Evolutionary conservation across 441 rosid species (phyloP).

Genomic region (Gossypium davidsonii): DNA sequence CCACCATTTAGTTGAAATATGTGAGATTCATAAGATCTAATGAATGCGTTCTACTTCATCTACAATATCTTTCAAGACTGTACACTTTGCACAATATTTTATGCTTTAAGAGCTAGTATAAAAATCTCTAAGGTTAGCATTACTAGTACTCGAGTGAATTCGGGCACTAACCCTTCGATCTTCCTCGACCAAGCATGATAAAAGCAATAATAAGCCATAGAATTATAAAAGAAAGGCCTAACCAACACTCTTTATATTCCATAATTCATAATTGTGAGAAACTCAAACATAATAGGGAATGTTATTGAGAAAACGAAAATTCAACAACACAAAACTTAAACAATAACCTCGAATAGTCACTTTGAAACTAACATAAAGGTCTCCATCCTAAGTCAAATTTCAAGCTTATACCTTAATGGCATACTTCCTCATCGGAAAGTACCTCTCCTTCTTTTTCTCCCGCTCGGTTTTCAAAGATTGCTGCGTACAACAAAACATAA

Average conservation of each 20-base stretch:
- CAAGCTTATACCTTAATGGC: conserved; percentile 32
- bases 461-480: conserved; percentile 33
- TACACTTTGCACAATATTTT: not conserved
- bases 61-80: not conserved
- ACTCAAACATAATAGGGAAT: not conserved
- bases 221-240: not conserved
- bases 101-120: not conserved
- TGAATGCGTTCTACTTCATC: not conserved
- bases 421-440: conserved; percentile 36
- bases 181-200: not conserved
- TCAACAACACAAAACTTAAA: not conserved
- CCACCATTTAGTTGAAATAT: too few species aligned
- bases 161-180: not conserved
- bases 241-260: not conserved
- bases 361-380: not conserved
- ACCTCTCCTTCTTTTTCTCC: conserved; percentile 43
- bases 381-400: not conserved
- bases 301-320: not conserved
- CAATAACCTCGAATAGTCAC: not conserved
- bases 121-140: too few species aligned
- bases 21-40: not conserved
- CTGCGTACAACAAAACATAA: conserved; percentile 12
- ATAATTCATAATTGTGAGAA: not conserved
- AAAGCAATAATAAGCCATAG: not conserved
- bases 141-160: not conserved